These are phyloP conservation scores for Emergomyces orientalis DNA, from an alignment of 2,329 filamentous ascomycete species.

Conservation along the genomic window DNA sequence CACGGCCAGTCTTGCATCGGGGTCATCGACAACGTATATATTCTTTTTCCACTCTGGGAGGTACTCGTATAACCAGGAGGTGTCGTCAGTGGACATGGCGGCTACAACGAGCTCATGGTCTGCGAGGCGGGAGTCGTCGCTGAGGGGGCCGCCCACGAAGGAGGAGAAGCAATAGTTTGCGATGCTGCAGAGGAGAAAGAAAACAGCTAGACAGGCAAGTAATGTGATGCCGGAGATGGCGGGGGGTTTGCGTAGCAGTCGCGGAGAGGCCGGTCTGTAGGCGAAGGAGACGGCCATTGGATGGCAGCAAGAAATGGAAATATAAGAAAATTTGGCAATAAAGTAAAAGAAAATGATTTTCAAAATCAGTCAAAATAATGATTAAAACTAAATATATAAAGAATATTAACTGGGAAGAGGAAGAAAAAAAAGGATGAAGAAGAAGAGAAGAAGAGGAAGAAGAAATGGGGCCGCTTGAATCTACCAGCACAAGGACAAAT, in stretches of 20 bases:
- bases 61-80: conserved; percentile 31
- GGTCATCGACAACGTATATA: conserved; percentile 48
- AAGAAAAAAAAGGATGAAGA: neutral
- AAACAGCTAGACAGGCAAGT: neutral
- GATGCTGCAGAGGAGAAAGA: neutral
- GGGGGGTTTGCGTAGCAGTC: neutral
- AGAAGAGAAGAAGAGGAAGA: neutral
- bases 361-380: neutral
- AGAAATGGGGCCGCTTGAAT: neutral
- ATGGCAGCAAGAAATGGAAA: neutral
- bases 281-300: neutral
- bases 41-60: conserved; percentile 43
- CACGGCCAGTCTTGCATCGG: conserved; percentile 40
- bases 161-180: neutral
- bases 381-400: neutral
- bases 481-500: neutral
- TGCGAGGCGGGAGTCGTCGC: neutral
- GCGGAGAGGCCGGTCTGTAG: neutral
- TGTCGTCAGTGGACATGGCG: conserved; percentile 32
- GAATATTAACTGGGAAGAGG: neutral
- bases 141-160: neutral
- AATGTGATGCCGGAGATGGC: neutral
- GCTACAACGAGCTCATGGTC: conserved; percentile 28
- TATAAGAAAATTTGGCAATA: neutral
- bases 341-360: neutral